Evolutionary conservation across 2,329 filamentous ascomycete species (phyloP), one percentile per base, ranked within the genome.

Genomic region (Ophiostoma pallidulum): DNA sequence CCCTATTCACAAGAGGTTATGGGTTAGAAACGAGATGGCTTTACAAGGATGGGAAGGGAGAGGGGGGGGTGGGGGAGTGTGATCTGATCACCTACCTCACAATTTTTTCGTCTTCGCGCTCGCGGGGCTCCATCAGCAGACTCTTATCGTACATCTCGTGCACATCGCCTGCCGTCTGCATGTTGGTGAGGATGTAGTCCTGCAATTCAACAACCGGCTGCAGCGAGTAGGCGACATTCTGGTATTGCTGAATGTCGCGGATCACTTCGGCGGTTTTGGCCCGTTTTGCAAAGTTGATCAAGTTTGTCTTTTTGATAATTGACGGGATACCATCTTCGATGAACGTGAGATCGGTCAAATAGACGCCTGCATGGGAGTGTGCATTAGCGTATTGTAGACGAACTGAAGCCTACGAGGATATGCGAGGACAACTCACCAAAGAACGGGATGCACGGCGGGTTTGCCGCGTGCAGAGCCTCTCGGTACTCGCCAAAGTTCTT

Each of bases 131-230:
- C 51, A 98, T 82, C 60, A 83, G 77, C 68, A 98, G 72, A 69
- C 89, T 95, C 74, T 90, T 90, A 66, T 97, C 90, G 71, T 97
- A 98, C 92, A 97, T 97, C 72, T 97, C 91, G 65, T 97, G 90
- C 54, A 98, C 92, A 64, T 97, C 91, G 45, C 89, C 86, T 4
- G 92, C 91, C 26, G 84, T 84, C 68, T 94, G 85, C 86, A 97
- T 94, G 64, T 97, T 96, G 64, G 82, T 90, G 57, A 96, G 69
- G 56, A 98, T 95, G 67, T 97, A 98, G 57, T 97, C 90, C 64
- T 97, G 91, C 56, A 98, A 73, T 67, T 97, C 92, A 2, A 82
- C 78, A 14, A 98, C 91, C 0, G 89, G 78, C 61, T 94, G 86
- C 45, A 98, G 72, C 8, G 86, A 83, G 63, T 97, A 98, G n/a